phyloP scores from a whole-genome alignment of 331 rosid genomes.

The Prunus yedoensis region DNA sequence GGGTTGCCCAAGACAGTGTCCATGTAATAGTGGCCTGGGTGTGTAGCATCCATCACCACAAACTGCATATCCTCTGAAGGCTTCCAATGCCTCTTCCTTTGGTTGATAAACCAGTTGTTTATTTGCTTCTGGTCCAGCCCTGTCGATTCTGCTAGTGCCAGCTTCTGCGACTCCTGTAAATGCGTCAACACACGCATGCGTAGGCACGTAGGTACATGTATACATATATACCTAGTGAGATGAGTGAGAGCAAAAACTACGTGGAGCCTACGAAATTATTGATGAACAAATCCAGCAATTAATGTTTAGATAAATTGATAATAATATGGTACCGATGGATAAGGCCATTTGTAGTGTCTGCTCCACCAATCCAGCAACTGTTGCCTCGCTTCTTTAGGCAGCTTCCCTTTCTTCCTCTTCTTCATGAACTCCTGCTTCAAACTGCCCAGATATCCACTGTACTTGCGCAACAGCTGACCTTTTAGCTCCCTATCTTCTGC shows the following conservation, averaged over 20 bases:
- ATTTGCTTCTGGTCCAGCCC: slow-evolving; percentile 98
- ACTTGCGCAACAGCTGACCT: slow-evolving; percentile 83
- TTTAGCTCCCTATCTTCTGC: slow-evolving; percentile 86
- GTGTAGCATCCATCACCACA: slow-evolving; percentile 82
- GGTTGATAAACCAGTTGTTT: slow-evolving; percentile 97
- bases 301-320: background rate
- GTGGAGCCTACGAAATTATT: too few relatives aligned
- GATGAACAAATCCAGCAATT: background rate
- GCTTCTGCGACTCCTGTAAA: slow-evolving; percentile 80
- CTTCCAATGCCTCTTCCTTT: slow-evolving; percentile 97
- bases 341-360: slow-evolving; percentile 98
- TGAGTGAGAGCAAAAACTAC: background rate
- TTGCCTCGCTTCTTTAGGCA: slow-evolving; percentile 96
- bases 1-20: slow-evolving; percentile 59
- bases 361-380: slow-evolving; percentile 98
- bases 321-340: slow-evolving; percentile 64
- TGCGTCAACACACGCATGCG: background rate
- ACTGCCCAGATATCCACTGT: slow-evolving; percentile 91
- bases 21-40: slow-evolving; percentile 79
- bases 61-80: slow-evolving; percentile 98
- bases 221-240: too few relatives aligned
- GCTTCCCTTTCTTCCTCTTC: slow-evolving; percentile 92
- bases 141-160: slow-evolving; percentile 89
- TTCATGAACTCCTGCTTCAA: slow-evolving; percentile 96
- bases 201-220: too few relatives aligned